Base-by-base conservation (phyloP, 805 yeast species). In the Sugiyamaella lignohabitans region DNA sequence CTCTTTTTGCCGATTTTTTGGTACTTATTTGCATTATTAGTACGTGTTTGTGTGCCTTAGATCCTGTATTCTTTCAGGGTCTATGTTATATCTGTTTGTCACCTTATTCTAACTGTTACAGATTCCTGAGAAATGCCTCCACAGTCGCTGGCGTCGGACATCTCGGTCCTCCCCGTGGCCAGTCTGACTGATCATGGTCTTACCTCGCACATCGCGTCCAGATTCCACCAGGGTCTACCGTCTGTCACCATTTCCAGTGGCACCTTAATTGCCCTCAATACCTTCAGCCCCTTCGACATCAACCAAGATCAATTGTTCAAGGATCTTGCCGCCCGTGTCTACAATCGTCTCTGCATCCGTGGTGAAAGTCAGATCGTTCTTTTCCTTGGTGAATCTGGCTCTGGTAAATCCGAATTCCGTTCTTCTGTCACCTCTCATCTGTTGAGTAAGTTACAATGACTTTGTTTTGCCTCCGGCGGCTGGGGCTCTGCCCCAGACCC, bases 151-250 rank as follows among this genome's bases (percentile, higher is more conserved):
- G 56, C 59, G 11, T 38, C 55, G 36, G 72, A 68, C 48, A 43
- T 68, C 43, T 61, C 71, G 38, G 60, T 58, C 49, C 60, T 68
- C 52, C 64, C 72, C 17, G 56, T 61, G 38, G 47, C 59, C 18
- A 53, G 61, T 38, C 59, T 67, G 52, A 63, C 66, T 16, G 72
- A 65, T 48, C 66, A 64, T 42, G 69, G 63, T 35, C 57, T 68
- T 42, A 68, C 73, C 20, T 66, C 71, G 14, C 73, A 69, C 45
- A 58, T 68, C 24, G 73, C 73, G 21, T 66, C 72, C 36, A 54
- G 72, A 38, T 68, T 55, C 54, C 71, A 69, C 52, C 68, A 65
- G 50, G 71, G 70, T 21, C 55, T 64, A 55, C 70, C 72, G n/a
- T 63, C 63, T 49, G 60, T 65, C 18, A 56, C 67, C 23, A 56